Evolutionary conservation across 306 rosid genomes (phyloP), one percentile per base, ranked within the genome.

Genomic region (Rubus idaeus): DNA sequence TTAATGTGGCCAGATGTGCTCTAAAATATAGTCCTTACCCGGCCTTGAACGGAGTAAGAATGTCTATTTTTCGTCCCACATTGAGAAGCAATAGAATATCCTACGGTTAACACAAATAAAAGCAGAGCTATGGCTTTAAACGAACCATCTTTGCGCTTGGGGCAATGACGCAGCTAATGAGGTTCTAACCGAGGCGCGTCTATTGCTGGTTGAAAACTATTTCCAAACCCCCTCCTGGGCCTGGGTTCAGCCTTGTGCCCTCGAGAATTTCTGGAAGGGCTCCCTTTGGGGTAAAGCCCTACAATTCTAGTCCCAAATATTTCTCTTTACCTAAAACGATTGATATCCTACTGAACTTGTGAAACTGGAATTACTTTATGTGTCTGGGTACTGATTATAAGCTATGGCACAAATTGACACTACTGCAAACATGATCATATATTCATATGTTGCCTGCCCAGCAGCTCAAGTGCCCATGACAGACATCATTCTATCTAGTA

Each of bases 181-280:
- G 42, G 66, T 61, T 56, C 62, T 56, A 56, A 56, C 62, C 62
- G 62, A 56, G 62, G 62, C 30, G 62, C 62, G 62, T 56, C 30
- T 56, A 56, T 56, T 56, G 62, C 62, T 56, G 62, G 62, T 56
- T 56, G 30, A 56, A 56, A 56, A 20, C 30, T 56, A 56, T 56
- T 56, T 56, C 62, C 41, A 61, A 61, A 61, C 41, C 66, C 41
- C 41, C 66, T 26, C 66, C 9, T 61, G 66, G 66, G 66, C 65
- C 65, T 60, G 6, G 65, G 65, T 26, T 60, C 39, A 2, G 65
- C 65, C 65, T 60, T 9, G 65, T 20, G 66, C 66, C 66, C 66
- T 30, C n/a, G 66, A 61, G 41, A 61, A 61, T 60, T 26, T 61
- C 66, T 61, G 66, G 66, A 61, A 26, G 42, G 66, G 41, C 18